Conservation (phyloP, 352 stramenopile species). For the Plasmopara halstedii region DNA sequence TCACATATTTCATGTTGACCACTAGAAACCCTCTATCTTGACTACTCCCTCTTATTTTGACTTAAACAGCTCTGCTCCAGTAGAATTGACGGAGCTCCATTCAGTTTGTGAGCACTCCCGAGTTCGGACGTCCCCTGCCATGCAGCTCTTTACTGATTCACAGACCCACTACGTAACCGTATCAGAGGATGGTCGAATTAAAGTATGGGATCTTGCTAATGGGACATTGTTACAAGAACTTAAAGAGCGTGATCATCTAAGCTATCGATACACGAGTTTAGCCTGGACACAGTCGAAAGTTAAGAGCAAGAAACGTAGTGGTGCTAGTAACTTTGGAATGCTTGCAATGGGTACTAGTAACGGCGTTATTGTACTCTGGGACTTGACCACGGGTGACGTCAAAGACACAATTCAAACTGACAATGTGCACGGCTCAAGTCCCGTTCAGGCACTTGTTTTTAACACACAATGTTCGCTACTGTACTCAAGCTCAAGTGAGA, state of each 20-base stretch:
- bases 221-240: conserved; percentile 65
- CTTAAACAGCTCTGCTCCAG: conserved; percentile 46
- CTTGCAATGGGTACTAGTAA: conserved; percentile 68
- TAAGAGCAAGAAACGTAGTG: conserved; percentile 38
- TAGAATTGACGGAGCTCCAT: conserved; percentile 22
- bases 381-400: conserved; percentile 61
- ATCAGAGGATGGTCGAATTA: conserved; percentile 75
- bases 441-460: conserved; percentile 62
- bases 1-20: conserved; percentile 8
- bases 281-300: conserved; percentile 44
- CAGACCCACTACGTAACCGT: conserved; percentile 74
- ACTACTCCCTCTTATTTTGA: conserved; percentile 1
- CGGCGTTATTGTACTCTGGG: conserved; percentile 61
- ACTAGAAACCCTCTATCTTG: background rate
- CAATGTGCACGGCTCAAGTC: conserved; percentile 32
- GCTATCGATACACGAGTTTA: conserved; percentile 73
- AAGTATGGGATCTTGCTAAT: conserved; percentile 70
- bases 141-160: conserved; percentile 71
- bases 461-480: conserved; percentile 58
- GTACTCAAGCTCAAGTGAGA: conserved; percentile 63
- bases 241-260: conserved; percentile 78
- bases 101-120: conserved; percentile 5
- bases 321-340: conserved; percentile 37
- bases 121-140: conserved; percentile 16
- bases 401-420: conserved; percentile 47